Evolutionary conservation across 1,284 basidiomycete genomes (phyloP).

Genomic region (Leccinum pallidistipes): DNA sequence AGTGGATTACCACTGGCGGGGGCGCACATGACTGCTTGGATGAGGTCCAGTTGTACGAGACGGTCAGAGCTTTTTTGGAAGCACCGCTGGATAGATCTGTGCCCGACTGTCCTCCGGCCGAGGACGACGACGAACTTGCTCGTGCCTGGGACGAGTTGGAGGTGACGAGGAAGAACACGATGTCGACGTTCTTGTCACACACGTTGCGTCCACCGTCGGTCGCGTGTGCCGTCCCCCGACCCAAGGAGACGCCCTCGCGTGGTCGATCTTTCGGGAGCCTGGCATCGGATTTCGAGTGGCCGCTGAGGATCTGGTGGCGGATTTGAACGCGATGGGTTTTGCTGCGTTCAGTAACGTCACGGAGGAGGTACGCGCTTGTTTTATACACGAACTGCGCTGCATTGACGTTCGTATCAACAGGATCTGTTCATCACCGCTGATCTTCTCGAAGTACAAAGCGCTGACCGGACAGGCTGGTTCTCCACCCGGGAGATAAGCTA

Average conservation of each 20-base stretch:
- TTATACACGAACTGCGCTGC: neutral
- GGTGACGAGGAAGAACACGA: conserved; percentile 43
- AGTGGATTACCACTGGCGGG: conserved; percentile 70
- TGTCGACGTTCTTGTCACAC: conserved; percentile 52
- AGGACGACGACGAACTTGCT: conserved; percentile 42
- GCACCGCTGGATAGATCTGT: conserved; percentile 46
- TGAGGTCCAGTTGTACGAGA: conserved; percentile 58
- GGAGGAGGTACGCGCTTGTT: conserved; percentile 56
- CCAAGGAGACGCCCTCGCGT: conserved; percentile 30
- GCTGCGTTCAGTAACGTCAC: conserved; percentile 73
- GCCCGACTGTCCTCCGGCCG: conserved; percentile 39
- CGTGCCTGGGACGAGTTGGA: conserved; percentile 49
- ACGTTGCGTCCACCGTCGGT: conserved; percentile 56
- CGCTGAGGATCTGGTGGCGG: conserved; percentile 69
- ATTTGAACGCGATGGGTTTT: conserved; percentile 69
- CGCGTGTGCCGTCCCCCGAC: conserved; percentile 30
- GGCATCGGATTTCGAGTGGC: conserved; percentile 61
- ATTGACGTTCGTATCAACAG: conserved; percentile 35
- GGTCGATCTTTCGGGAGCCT: conserved; percentile 50
- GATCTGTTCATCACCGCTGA: conserved; percentile 75
- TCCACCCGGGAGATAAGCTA: conserved; percentile 50
- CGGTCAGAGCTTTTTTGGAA: conserved; percentile 59
- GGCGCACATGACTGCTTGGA: conserved; percentile 77
- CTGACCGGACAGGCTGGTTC: conserved; percentile 79
- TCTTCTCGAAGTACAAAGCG: conserved; percentile 74